Base-by-base conservation (phyloP, 2,329 filamentous ascomycete species). In the Ceratocystis harringtonii region DNA sequence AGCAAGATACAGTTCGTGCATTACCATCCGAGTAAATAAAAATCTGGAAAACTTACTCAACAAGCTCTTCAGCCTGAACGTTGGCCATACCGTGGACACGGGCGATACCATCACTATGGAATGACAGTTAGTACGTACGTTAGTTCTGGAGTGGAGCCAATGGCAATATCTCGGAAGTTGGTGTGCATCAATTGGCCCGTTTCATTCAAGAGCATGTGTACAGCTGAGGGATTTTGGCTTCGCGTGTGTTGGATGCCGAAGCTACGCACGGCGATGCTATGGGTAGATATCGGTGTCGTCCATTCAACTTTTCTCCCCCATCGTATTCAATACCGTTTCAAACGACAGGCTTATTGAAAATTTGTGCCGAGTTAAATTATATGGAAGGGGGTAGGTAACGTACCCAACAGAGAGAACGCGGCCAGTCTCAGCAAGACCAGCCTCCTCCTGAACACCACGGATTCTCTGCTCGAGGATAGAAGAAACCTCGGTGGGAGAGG, bases 51-150 rank as follows among this genome's bases (percentile, higher is more conserved):
- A 88, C 91, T 75, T 90, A 96, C 92, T 99, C 94, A 78, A 99
- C 94, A 78, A 99, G 89, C 85, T 99, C 94, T 83, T 99, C 94
- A 74, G 94, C 92, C 85, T 99, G 94, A 81, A 99, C 94, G 79
- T 99, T 99, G 89, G 86, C 90, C 90, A 99, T 92, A 78, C 94
- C 94, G 81, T 99, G 92, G 73, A 99, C 92, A 92, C 94, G 92
- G 78, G 94, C 94, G 77, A 99, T 99, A 95, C 94, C 94, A 83
- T 99, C 94, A 94, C 94, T 97, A 68, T 68, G 68, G 58, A 57
- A 61, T 44, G 32, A 55, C 45, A 58, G 32, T 32, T 32, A 36
- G 63, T 67, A 57, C 65, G 63, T 65, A 57, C 65, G 63, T 65
- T 62, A 25, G 41, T 30, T 22, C 7, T n/a, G 22, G 7, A 28